Evolutionary conservation across 768 basidiomycete genomes (phyloP), one percentile per base, ranked within the genome.

Genomic region (Leucogyrophana mollusca): DNA sequence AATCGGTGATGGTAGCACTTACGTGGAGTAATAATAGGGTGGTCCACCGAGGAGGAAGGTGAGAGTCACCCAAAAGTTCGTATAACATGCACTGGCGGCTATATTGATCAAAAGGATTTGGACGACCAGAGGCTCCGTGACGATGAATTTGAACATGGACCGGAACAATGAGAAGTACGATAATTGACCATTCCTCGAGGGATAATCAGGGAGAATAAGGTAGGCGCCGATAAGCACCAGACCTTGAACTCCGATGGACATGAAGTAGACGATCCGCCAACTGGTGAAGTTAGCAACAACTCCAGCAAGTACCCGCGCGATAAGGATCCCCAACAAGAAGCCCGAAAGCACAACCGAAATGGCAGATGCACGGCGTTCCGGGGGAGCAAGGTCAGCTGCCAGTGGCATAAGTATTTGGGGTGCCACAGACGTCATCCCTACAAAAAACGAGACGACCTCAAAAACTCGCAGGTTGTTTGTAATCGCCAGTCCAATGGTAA

Each of bases 401-500:
- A 77, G 50, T 0, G 88, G 77, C 32, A 93, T 78, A 49, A 78
- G 61, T 50, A 91, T 79, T 61, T 85, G 83, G 0, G 83, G 80
- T 0, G 78, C 76, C 34, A 87, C 85, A n/a, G 81, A 80, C 27
- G 76, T 65, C 14, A 80, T 65, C 4, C 87, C 87, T 30, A 87
- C 72, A 18, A 90, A 62, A 68, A 83, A 91, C 8, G 77, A 79
- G 7, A 91, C 65, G 0, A 65, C 70, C 52, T 87, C 78, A 50
- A 89, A 84, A 16, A 73, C 79, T 11, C 66, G 62, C 3, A 87
- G 70, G 34, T 61, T 75, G 9, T 60, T 66, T 3, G 85, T 84
- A 7, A 86, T 52, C 0, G 87, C 80, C 3, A 90, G 72, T 0
- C 83, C 87, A 43, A 91, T 80, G 0, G 83, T 78, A 4, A 93